These are phyloP conservation scores for Hypoxylon perforatum DNA, from an alignment of 495 filamentous ascomycete genomes.

Conservation along the genomic window DNA sequence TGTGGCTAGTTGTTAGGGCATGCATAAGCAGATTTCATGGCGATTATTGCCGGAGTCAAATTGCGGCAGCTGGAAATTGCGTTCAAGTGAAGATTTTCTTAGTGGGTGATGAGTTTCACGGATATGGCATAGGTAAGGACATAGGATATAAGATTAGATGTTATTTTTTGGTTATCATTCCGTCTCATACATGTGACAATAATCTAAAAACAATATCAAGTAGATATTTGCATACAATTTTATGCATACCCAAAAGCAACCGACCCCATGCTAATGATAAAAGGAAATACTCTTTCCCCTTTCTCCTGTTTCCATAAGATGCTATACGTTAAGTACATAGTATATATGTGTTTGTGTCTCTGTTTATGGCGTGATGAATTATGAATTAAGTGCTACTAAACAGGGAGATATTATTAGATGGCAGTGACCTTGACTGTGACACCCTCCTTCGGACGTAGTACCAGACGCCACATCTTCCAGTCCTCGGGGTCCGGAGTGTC, in stretches of 20 bases:
- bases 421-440: constrained; percentile 55
- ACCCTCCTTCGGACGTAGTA: constrained; percentile 62
- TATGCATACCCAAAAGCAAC: not conserved
- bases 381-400: constrained; percentile 7
- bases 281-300: constrained; percentile 10
- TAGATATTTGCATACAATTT: constrained; percentile 4
- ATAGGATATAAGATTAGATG: not conserved
- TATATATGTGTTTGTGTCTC: constrained; percentile 16
- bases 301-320: not conserved
- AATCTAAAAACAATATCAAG: constrained; percentile 10
- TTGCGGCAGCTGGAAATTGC: too few relatives aligned
- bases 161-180: not conserved
- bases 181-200: constrained; percentile 4
- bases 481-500: constrained; percentile 58
- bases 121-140: not conserved
- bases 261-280: not conserved
- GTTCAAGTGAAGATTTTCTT: too few relatives aligned
- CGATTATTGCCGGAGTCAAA: too few relatives aligned
- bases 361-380: not conserved
- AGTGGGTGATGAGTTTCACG: too few relatives aligned
- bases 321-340: not conserved
- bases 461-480: constrained; percentile 66
- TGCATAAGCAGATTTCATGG: too few relatives aligned
- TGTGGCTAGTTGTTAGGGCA: too few relatives aligned
- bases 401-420: constrained; percentile 12